phyloP scores from a whole-genome alignment of 805 yeast genomes.

The Candida succiphila region DNA sequence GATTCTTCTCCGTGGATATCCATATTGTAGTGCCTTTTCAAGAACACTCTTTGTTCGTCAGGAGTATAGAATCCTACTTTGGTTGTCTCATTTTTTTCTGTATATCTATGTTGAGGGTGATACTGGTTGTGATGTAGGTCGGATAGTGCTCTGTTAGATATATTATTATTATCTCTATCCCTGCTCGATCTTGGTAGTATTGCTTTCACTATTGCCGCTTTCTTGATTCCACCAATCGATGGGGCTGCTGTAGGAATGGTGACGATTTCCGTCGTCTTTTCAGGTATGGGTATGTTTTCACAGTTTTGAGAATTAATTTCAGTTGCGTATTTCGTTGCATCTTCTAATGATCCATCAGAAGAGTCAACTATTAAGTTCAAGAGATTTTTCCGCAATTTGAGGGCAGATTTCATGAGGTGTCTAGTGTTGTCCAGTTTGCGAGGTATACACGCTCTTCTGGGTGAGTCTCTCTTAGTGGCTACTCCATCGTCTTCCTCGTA shows the following conservation, averaged over 20 bases:
- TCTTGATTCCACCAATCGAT: slow-evolving; percentile 17
- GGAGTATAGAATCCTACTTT: slow-evolving; percentile 21
- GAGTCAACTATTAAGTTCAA: slow-evolving; percentile 48
- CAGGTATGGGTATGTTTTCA: slow-evolving; percentile 55
- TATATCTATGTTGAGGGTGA: background rate
- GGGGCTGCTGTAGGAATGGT: slow-evolving; percentile 41
- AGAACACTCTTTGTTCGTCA: slow-evolving; percentile 14
- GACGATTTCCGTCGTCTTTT: slow-evolving; percentile 43
- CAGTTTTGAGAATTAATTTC: slow-evolving; percentile 55
- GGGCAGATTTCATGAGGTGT: slow-evolving; percentile 21
- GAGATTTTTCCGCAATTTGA: slow-evolving; percentile 19
- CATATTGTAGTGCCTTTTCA: slow-evolving; percentile 6
- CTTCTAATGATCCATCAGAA: slow-evolving; percentile 47
- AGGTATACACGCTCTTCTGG: slow-evolving; percentile 36
- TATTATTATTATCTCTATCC: too few species aligned
- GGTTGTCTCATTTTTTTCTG: background rate
- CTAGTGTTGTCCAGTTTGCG: slow-evolving; percentile 7
- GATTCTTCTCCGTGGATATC: too few species aligned
- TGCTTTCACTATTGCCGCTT: slow-evolving; percentile 27
- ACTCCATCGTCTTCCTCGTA: background rate
- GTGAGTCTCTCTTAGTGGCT: slow-evolving; percentile 16
- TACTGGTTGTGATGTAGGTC: background rate
- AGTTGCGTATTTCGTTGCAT: slow-evolving; percentile 62
- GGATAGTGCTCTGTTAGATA: background rate
- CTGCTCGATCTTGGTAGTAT: slow-evolving; percentile 15